Evolutionary conservation across 2,329 filamentous ascomycete genomes (phyloP), one percentile per base, ranked within the genome.

Genomic region (Diaporthe sp.): DNA sequence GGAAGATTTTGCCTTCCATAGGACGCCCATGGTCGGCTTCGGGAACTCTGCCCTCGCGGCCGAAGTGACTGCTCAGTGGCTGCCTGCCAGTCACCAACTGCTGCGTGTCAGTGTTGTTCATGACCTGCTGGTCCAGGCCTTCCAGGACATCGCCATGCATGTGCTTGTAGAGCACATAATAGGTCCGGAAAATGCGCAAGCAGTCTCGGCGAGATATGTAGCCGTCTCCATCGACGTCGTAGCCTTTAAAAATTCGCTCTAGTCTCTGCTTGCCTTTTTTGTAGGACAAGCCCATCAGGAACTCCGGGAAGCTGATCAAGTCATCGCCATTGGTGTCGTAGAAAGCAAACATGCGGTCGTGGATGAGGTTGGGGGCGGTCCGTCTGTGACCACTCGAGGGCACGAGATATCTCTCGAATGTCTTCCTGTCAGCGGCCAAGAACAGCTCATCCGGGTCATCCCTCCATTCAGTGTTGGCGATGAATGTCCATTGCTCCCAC

Each of bases 401-500:
- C 10, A 97, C 93, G 76, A 98, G 92, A 79, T 95, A 98, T 65
- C 94, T 92, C 82, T 98, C 95, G 84, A 99, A 99, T 0, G 95
- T 98, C 83, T 94, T 94, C 76, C 95, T 92, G 82, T 98, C 96
- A 87, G 98, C 97, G 47, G 95, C 97, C 79, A 96, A 89, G 73
- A 90, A 88, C 57, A 98, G 88, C 31, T 92, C 90, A 79, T 94
- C 92, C 0, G 95, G 94, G 81, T 98, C 96, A 25, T 93, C 90
- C 47, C 91, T 87, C 93, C 94, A 98, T 82, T 96, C 93, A 8
- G 93, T 93, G 79, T 94, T 96, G 57, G 96, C 96, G 84, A 98
- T 93, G 82, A 96, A 98, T 7, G 94, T 96, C 90, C 98, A 99
- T 82, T 98, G 96, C 81, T 98, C 96, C 93, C 96, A 98, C 57